Base-by-base conservation (phyloP, 2,329 filamentous ascomycete genomes). In the Zymoseptoria passerinii region DNA sequence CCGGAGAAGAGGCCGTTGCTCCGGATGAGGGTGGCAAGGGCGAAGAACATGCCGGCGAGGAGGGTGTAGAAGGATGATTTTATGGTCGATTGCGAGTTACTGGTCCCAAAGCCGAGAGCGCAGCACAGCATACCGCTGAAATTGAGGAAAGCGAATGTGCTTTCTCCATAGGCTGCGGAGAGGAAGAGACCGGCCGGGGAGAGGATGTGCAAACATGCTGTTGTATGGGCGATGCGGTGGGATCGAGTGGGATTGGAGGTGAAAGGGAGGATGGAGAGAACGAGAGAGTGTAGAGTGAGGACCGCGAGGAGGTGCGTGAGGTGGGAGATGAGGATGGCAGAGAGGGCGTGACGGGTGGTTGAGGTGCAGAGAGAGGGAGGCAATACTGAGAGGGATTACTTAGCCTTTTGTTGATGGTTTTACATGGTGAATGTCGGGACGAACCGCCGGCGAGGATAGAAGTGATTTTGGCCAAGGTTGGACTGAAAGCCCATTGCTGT, bases 121-220 rank as follows among this genome's bases (percentile, higher is more conserved):
- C 92, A 94, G 52, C 87, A 71, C 28, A 88, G 79, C 67, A 85
- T 85, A 0, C 90, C 94, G 0, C 80, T 65, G 67, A 96, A 89
- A 48, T 88, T 88, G 35, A 96, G 77, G 20, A 89, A 78, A 0
- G 92, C 85, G 72, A 91, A 96, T 0, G 86, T 73, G 62, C 88
- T 84, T 75, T 99, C 94, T 8, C 84, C 81, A 72, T 94, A 95
- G 0, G 92, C 90, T 0, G 92, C 87, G 0, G 88, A 92, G 18
- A 99, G 81, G 70, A 99, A 97, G 2, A 96, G 75, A 0, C 92
- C 92, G 0, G 89, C 94, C 0, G 94, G 92, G 0, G 89, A 94
- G 53, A 97, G 70, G 57, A 95, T 81, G 72, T 97, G 90, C 53
- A 97, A 77, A 16, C 82, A 76, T 2, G 90, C 84, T 8, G 90